Evolutionary conservation across 371 early-diverging fungal species (phyloP), one percentile per base, ranked within the genome.

Genomic region (Circinella umbellata): DNA sequence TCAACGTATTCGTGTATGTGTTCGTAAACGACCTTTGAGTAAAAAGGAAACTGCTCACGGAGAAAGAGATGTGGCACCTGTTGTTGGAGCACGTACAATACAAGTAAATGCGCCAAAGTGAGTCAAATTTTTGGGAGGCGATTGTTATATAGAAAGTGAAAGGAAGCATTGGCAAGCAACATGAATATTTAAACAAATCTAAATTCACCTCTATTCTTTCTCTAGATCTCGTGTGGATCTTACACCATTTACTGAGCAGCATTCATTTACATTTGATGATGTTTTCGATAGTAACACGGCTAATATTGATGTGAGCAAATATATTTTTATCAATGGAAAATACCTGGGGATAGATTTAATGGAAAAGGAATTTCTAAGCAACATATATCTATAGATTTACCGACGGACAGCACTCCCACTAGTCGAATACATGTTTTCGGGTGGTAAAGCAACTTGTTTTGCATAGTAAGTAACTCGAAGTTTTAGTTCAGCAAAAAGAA

Each of bases 371-470:
- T 27, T 27, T 27, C 27, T 27, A 27, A 27, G 27, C 36, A 4
- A 55, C 4, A 9, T 14, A 57, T 4, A 3, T 11, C 34, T 8
- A 27, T 69, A 82, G 73, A 93, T 99, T 7, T 99, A 99, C 80
- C 80, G 88, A 57, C 85, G 94, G 51, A 96, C 97, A 17, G 99
- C 99, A 7, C 85, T 81, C 60, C 97, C 96, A 4, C 80, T 99
- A 39, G 99, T 99, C 0, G 92, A 97, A 54, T 96, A 97, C 81
- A 88, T 97, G 7, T 96, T 99, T 70, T 75, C 82, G 27, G 99
- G 99, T 3, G 99, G 99, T 55, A 98, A 98, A 77, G 98, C 98
- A 0, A 98, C 99, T 9, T 96, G 99, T 76, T 98, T 99, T 87
- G 99, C 99, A 63, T 99, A 98, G 92, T 94, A 90, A 76, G 78